These are phyloP conservation scores for Adansonia rubrostipa DNA, from an alignment of 441 rosid genomes.

Conservation along the genomic window DNA sequence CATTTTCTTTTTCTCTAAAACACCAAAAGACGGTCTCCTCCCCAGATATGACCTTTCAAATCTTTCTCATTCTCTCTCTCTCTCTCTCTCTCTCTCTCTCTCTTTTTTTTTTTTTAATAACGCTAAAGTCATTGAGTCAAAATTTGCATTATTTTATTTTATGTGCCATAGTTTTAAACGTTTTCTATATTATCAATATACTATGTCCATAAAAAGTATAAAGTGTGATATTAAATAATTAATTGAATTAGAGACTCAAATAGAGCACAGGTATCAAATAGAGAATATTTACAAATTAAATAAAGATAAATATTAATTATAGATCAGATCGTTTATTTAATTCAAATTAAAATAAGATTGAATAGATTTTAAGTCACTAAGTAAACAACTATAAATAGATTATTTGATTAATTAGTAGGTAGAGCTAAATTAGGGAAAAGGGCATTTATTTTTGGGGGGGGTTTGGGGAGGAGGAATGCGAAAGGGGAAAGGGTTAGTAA, in stretches of 20 bases:
- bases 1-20: slow-evolving; percentile 32
- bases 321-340: no score
- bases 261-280: no score
- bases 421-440: not conserved
- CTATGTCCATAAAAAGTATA: no score
- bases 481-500: not conserved
- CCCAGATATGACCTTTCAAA: slow-evolving; percentile 22
- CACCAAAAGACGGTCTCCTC: slow-evolving; percentile 24
- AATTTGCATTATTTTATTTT: not conserved
- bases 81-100: not conserved
- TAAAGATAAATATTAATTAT: no score
- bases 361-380: no score
- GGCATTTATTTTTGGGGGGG: not conserved
- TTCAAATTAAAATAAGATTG: no score
- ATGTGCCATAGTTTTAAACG: not conserved
- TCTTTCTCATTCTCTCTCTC: not conserved
- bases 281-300: no score
- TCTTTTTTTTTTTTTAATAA: not conserved
- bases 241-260: no score
- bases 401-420: not conserved
- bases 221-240: no score
- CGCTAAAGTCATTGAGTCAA: not conserved
- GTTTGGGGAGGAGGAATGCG: not conserved
- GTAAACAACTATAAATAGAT: no score
- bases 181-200: not conserved